Conservation (phyloP, 176 grass and related monocot species). For the Hordeum vulgare region MorexV3_pseudomolecules_assembly NC_058521.1:26339096-26339595, state of each 20-base stretch:
- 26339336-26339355: neutral
- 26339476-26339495: neutral
- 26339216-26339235: too few relatives aligned
- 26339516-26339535: neutral
- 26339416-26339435: neutral
- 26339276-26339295: neutral
- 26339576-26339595: neutral
- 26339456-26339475: constrained; percentile 8
- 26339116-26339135: too few relatives aligned
- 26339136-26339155: too few relatives aligned
- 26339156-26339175: too few relatives aligned
- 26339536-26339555: neutral
- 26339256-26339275: too few relatives aligned
- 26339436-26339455: constrained; percentile 18
- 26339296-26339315: neutral
- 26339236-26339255: too few relatives aligned
- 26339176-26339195: too few relatives aligned
- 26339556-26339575: neutral
- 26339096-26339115: too few relatives aligned
- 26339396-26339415: too few relatives aligned
- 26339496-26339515: neutral
- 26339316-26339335: neutral
- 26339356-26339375: neutral
- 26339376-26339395: neutral
- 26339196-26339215: too few relatives aligned